Conservation (phyloP, 2,329 filamentous ascomycete genomes). For the Neonectria ditissima region DNA sequence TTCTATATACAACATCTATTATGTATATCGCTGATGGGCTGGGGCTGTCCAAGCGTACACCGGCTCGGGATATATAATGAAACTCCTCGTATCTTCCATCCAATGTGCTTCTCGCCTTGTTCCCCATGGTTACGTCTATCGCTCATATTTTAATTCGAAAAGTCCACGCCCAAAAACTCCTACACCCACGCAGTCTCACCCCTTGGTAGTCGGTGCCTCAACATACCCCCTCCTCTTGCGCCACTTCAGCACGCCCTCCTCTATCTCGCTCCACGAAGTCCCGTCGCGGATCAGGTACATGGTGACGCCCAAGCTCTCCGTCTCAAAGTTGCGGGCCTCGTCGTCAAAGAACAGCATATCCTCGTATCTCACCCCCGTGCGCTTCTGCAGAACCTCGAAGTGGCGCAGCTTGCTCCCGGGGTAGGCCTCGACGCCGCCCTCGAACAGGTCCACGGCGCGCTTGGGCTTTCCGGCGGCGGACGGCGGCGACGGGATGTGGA, state of each 20-base stretch:
- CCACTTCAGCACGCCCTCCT: constrained; percentile 85
- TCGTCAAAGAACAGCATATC: constrained; percentile 98
- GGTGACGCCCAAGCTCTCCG: constrained; percentile 80
- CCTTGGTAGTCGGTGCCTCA: constrained; percentile 25
- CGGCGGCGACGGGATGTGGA: constrained; percentile 65
- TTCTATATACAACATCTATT: constrained; percentile 23
- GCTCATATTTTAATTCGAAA: constrained; percentile 5
- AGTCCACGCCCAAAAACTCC: not conserved
- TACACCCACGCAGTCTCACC: not conserved
- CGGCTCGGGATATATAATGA: constrained; percentile 7
- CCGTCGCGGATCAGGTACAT: constrained; percentile 88
- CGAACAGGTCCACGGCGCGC: constrained; percentile 70
- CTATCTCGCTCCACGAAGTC: constrained; percentile 80
- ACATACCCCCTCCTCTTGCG: constrained; percentile 72
- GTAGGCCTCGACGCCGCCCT: constrained; percentile 73
- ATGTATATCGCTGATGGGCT: constrained; percentile 9
- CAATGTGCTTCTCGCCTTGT: not conserved
- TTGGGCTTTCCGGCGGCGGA: constrained; percentile 49
- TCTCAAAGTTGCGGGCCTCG: constrained; percentile 86
- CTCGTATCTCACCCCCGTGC: constrained; percentile 77
- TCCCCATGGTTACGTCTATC: not conserved
- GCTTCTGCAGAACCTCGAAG: constrained; percentile 78
- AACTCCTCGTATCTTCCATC: not conserved
- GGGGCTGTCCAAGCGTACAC: not conserved
- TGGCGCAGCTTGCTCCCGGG: constrained; percentile 88